phyloP scores from a whole-genome alignment of 2,329 filamentous ascomycete genomes.

The Chaetomium sp. region DNA sequence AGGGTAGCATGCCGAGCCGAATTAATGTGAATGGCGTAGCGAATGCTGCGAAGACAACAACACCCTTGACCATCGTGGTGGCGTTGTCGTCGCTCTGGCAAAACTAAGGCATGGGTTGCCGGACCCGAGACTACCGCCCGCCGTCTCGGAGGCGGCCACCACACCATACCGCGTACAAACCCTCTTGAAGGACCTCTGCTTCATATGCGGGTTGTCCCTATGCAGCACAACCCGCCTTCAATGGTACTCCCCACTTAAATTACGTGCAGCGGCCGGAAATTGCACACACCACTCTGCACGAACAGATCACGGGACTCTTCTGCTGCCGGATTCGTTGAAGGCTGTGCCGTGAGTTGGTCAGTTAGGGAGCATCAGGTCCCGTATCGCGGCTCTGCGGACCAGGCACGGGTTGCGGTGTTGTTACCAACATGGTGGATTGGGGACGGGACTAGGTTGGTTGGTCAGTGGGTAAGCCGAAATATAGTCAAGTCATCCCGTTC shows the following conservation, averaged over 20 bases:
- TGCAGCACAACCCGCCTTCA: slow-evolving; percentile 21
- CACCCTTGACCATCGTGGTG: neutral
- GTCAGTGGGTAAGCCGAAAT: neutral
- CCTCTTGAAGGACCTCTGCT: slow-evolving; percentile 15
- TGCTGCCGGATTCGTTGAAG: neutral
- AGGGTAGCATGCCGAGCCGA: neutral
- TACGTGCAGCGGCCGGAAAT: slow-evolving; percentile 32
- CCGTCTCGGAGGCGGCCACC: neutral
- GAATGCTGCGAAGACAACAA: neutral
- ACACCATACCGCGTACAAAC: neutral
- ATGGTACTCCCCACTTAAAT: slow-evolving; percentile 24
- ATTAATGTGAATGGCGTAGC: neutral
- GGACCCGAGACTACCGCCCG: neutral
- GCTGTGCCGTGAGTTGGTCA: neutral
- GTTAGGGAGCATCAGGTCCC: neutral
- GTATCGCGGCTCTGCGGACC: neutral
- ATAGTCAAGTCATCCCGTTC: no score
- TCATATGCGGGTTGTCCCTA: slow-evolving; percentile 22
- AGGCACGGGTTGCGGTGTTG: neutral
- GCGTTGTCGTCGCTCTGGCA: neutral
- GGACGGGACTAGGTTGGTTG: neutral
- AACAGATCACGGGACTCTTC: slow-evolving; percentile 31
- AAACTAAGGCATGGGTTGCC: neutral
- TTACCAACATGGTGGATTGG: neutral
- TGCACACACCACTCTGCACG: slow-evolving; percentile 23